Evolutionary conservation across 2,329 filamentous ascomycete species (phyloP).

Genomic region (Malbranchea cinnamomea): DNA sequence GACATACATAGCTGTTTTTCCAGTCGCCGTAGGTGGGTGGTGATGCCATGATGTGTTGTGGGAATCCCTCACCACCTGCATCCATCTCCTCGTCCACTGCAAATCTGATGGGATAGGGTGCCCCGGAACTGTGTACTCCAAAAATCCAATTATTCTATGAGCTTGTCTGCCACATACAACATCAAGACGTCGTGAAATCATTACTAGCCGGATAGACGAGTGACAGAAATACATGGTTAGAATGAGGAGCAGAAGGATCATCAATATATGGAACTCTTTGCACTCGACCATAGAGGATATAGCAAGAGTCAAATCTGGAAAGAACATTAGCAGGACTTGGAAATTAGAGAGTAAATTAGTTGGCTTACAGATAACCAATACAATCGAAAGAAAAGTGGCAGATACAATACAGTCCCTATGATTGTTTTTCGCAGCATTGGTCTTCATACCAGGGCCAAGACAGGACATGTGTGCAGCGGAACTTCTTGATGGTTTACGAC

Average conservation of each 20-base stretch:
- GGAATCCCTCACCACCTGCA: slow-evolving; percentile 31
- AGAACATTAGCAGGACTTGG: slow-evolving; percentile 3
- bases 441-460: slow-evolving; percentile 9
- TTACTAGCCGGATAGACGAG: slow-evolving; percentile 56
- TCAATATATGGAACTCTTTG: slow-evolving; percentile 62
- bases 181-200: slow-evolving; percentile 49
- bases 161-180: too few species aligned
- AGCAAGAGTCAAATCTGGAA: slow-evolving; percentile 57
- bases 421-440: slow-evolving; percentile 21
- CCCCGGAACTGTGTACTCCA: slow-evolving; percentile 54
- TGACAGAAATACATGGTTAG: slow-evolving; percentile 70
- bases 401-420: slow-evolving; percentile 50
- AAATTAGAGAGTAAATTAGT: background rate
- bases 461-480: slow-evolving; percentile 10
- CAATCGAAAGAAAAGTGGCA: slow-evolving; percentile 43
- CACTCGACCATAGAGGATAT: slow-evolving; percentile 48
- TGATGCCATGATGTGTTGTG: slow-evolving; percentile 32
- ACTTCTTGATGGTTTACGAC: slow-evolving; percentile 5
- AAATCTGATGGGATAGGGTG: slow-evolving; percentile 65
- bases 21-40: slow-evolving; percentile 79
- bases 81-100: slow-evolving; percentile 59
- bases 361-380: slow-evolving; percentile 52
- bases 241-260: slow-evolving; percentile 62
- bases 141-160: slow-evolving; percentile 39
- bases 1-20: slow-evolving; percentile 64